Evolutionary conservation across 805 yeast species (phyloP).

Genomic region (Ogataea ramenticola): DNA sequence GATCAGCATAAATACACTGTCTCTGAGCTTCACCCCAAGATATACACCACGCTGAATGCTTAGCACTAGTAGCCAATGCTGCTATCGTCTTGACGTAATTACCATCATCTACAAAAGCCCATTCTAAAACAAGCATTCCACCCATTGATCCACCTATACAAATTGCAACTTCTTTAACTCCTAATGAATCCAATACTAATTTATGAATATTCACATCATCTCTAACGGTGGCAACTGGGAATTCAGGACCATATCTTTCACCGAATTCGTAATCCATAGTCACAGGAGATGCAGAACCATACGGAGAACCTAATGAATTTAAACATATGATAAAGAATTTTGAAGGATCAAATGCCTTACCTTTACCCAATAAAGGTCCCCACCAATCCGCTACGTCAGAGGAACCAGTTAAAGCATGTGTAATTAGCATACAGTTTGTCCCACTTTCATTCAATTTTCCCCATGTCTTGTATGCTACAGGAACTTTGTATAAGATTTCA

Average conservation of each 20-base stretch:
- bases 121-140: constrained; percentile 92
- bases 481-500: constrained; percentile 61
- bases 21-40: constrained; percentile 99
- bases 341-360: constrained; percentile 85
- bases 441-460: constrained; percentile 66
- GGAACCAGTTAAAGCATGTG: constrained; percentile 95
- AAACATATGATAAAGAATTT: constrained; percentile 81
- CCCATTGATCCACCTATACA: constrained; percentile 99
- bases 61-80: constrained; percentile 88
- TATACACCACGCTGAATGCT: constrained; percentile 97
- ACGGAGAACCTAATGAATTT: constrained; percentile 93
- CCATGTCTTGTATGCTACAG: constrained; percentile 96
- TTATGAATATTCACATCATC: constrained; percentile 84
- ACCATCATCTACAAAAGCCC: constrained; percentile 56
- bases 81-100: constrained; percentile 63
- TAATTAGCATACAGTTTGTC: constrained; percentile 79
- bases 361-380: constrained; percentile 90
- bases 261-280: constrained; percentile 74
- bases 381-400: constrained; percentile 97
- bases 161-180: constrained; percentile 72
- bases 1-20: constrained; percentile 92
- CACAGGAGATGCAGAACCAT: constrained; percentile 91
- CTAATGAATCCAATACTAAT: constrained; percentile 68
- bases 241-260: constrained; percentile 83
- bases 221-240: constrained; percentile 88